These are phyloP conservation scores for Balakata baccata DNA, from an alignment of 345 rosid genomes.

Conservation along the genomic window DNA sequence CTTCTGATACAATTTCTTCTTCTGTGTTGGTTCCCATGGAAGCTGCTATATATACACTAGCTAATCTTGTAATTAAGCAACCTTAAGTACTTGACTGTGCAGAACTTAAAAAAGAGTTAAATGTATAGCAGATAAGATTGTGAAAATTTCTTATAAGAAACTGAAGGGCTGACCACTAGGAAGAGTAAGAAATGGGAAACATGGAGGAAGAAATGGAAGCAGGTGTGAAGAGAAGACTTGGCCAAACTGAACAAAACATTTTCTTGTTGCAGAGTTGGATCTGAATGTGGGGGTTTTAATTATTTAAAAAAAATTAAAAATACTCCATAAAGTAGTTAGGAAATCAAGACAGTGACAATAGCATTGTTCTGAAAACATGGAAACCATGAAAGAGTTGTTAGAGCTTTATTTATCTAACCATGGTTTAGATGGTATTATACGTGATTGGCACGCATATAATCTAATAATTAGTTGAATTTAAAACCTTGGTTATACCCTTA, in stretches of 20 bases:
- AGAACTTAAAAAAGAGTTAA: no score
- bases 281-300: not conserved
- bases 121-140: not conserved
- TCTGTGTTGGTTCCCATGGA: constrained; percentile 35
- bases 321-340: no score
- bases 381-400: no score
- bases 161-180: not conserved
- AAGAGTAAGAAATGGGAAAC: not conserved
- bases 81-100: no score
- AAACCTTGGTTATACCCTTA: constrained; percentile 16
- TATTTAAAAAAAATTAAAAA: constrained; percentile 12
- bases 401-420: no score
- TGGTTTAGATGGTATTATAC: not conserved
- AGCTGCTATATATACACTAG: not conserved
- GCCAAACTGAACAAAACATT: constrained; percentile 28
- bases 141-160: not conserved
- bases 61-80: not conserved
- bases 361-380: not conserved
- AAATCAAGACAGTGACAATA: constrained; percentile 18
- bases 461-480: not conserved
- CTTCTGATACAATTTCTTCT: constrained; percentile 24
- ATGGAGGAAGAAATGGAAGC: constrained; percentile 4
- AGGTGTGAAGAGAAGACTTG: constrained; percentile 25
- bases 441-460: not conserved
- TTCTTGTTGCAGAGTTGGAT: constrained; percentile 23